Evolutionary conservation across 2,329 filamentous ascomycete genomes (phyloP).

Genomic region (Truncatella angustata): DNA sequence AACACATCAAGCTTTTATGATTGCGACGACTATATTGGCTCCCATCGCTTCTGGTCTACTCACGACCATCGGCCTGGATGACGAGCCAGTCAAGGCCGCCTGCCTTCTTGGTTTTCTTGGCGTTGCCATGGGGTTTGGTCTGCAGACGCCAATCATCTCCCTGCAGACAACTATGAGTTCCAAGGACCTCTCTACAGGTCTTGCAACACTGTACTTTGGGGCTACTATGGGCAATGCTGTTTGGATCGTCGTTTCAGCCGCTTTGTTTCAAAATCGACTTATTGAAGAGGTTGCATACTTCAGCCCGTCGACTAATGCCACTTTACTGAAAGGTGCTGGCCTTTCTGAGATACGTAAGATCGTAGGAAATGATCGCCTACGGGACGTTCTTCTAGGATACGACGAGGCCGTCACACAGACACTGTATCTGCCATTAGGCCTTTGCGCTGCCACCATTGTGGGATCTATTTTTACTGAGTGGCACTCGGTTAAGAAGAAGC

Average conservation of each 20-base stretch:
- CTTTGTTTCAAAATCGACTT: slow-evolving; percentile 12
- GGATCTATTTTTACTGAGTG: slow-evolving; percentile 1
- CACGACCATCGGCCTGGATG: slow-evolving; percentile 11
- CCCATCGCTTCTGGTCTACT: slow-evolving; percentile 13
- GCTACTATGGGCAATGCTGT: slow-evolving; percentile 13
- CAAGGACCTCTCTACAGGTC: slow-evolving; percentile 1
- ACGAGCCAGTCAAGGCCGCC: slow-evolving; percentile 5
- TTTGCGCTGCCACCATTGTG: slow-evolving; percentile 4
- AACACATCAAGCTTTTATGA: slow-evolving; percentile 13
- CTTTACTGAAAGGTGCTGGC: background rate
- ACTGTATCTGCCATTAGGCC: slow-evolving; percentile 12
- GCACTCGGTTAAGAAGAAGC: slow-evolving; percentile 3
- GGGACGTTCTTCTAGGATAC: slow-evolving; percentile 14
- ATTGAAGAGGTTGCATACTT: slow-evolving; percentile 6
- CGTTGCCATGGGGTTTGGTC: slow-evolving; percentile 6
- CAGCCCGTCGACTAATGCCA: slow-evolving; percentile 7
- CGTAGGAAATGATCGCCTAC: slow-evolving; percentile 10
- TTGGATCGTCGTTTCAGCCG: slow-evolving; percentile 14
- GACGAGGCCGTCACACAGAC: slow-evolving; percentile 14
- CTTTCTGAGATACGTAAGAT: background rate
- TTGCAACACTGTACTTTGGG: slow-evolving; percentile 9
- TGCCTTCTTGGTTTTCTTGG: slow-evolving; percentile 11
- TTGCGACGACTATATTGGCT: slow-evolving; percentile 11
- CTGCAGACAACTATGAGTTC: slow-evolving; percentile 12
- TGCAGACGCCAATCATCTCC: slow-evolving; percentile 12